These are phyloP conservation scores for Exophiala sp. DNA, from an alignment of 2,329 filamentous ascomycete species.

Conservation along the genomic window DNA sequence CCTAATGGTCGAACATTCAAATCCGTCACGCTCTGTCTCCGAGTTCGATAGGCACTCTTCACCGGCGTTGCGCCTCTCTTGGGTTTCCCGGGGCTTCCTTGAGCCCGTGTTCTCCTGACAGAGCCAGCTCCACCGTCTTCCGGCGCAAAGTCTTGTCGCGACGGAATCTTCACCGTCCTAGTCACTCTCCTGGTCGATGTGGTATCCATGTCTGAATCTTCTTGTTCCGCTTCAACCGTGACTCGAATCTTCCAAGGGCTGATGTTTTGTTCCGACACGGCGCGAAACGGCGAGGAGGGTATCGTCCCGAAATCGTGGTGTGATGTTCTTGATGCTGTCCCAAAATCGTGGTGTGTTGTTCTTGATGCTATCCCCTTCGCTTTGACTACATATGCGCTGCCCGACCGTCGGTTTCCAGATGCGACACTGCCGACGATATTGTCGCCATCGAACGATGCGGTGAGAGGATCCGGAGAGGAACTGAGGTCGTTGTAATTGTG, in stretches of 20 bases:
- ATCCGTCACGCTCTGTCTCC: conserved; percentile 28
- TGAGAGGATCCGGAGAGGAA: conserved; percentile 30
- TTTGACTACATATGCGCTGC: neutral
- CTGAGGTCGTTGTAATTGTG: conserved; percentile 19
- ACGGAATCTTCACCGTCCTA: conserved; percentile 39
- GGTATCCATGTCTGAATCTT: conserved; percentile 37
- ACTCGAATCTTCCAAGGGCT: conserved; percentile 47
- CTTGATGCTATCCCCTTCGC: conserved; percentile 1
- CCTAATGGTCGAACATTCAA: conserved; percentile 26
- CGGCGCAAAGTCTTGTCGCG: conserved; percentile 32
- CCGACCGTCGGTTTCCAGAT: conserved; percentile 1
- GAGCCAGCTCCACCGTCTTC: neutral
- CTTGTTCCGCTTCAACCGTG: conserved; percentile 43
- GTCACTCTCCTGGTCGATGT: conserved; percentile 27
- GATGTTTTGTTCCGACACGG: conserved; percentile 32
- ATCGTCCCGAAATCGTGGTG: conserved; percentile 2
- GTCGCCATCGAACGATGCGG: conserved; percentile 16
- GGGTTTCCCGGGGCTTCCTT: conserved; percentile 6
- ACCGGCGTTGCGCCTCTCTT: conserved; percentile 23
- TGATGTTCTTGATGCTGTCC: conserved; percentile 7
- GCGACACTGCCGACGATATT: conserved; percentile 1
- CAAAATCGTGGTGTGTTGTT: conserved; percentile 5
- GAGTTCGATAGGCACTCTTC: conserved; percentile 10
- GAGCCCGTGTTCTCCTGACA: conserved; percentile 8
- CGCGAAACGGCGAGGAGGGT: conserved; percentile 14